Evolutionary conservation across 1,139 yeast genomes (phyloP), one percentile per base, ranked within the genome.

Genomic region (Taiozyma sp.): DNA sequence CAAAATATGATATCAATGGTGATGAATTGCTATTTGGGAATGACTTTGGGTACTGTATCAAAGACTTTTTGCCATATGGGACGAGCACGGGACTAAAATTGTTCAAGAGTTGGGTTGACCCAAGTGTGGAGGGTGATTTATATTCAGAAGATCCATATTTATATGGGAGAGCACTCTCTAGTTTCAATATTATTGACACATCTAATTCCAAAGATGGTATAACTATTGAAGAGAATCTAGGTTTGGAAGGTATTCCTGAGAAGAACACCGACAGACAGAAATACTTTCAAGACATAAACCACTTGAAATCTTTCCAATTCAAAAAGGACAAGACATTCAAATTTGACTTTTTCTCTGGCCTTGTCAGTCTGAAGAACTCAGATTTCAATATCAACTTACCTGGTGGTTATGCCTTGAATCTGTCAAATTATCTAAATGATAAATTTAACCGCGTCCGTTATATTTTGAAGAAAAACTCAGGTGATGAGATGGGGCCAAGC

Each of bases 51-150:
- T 67, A 73, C 34, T 84, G 90, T 1, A 79, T 86, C 44, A 70
- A 75, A 43, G 84, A 83, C 52, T 73, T 75, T 52, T 75, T 86
- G 13, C 93, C 93, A 4, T 83, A 70, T 72, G 88, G 77, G 59
- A 80, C 69, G 65, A 76, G 74, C 61, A 71, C 65, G 64, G 89
- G 86, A 59, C 75, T 71, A 51, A 62, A 64, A 43, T 53, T 74
- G n/a, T 71, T 76, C 63, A 68, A 69, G 49, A 58, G 63, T 52
- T 60, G 66, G 58, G 77, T 86, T 47, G 87, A 84, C 63, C 83
- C 83, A 40, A 78, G 86, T 36, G 80, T 83, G 13, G 79, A 74
- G 50, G 89, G 85, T 5, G 91, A 86, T 60, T 70, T 83, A 4
- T 82, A 81, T 59, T 68, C 70, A 41, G 88, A 83, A 48, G 73